A percentile compares a stretch with the other conserved stretches of the same genome.
phyloP scores from a whole-genome alignment of 2,329 filamentous ascomycete genomes.

The Purpureocillium lavendulum region DNA sequence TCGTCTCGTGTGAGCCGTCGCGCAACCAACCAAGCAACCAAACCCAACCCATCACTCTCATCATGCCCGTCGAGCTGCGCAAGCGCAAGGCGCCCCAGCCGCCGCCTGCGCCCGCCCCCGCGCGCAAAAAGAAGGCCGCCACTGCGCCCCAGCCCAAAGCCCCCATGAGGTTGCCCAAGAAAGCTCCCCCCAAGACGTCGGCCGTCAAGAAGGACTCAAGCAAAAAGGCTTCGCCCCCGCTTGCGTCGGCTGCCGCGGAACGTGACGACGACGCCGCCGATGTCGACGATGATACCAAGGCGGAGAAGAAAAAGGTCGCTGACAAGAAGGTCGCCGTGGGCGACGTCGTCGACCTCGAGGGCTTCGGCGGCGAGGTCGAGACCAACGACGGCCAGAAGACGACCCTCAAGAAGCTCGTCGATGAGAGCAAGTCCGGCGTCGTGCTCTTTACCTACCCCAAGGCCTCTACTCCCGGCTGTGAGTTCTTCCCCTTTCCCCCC shows the following conservation, averaged over 20 bases:
- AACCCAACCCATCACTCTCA: constrained; percentile 4
- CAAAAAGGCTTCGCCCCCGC: too few relatives aligned
- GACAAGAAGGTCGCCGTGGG: constrained; percentile 42
- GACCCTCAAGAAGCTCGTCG: constrained; percentile 70
- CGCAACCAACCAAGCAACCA: too few relatives aligned
- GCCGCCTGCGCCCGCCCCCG: constrained; percentile 34
- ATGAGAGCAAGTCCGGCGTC: constrained; percentile 75
- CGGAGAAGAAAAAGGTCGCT: constrained; percentile 18
- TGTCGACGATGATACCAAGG: constrained; percentile 13
- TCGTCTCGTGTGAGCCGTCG: too few relatives aligned
- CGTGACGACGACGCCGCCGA: constrained; percentile 26
- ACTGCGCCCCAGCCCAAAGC: too few relatives aligned
- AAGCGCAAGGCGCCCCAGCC: constrained; percentile 51
- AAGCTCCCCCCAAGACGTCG: too few relatives aligned
- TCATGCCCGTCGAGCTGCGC: constrained; percentile 50
- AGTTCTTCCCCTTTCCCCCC: constrained; percentile 26
- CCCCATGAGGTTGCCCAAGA: too few relatives aligned
- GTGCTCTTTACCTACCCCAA: constrained; percentile 94
- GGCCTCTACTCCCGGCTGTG: constrained; percentile 91
- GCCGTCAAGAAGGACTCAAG: too few relatives aligned
- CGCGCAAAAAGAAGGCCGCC: constrained; percentile 24
- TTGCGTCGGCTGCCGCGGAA: too few relatives aligned
- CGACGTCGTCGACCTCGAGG: constrained; percentile 46
- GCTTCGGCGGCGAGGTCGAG: constrained; percentile 65
- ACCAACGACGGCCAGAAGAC: constrained; percentile 78